A percentile compares a stretch with the other conserved stretches of the same genome.
phyloP scores from a whole-genome alignment of 495 filamentous ascomycete genomes.

The Trichoderma erinaceum region DNA sequence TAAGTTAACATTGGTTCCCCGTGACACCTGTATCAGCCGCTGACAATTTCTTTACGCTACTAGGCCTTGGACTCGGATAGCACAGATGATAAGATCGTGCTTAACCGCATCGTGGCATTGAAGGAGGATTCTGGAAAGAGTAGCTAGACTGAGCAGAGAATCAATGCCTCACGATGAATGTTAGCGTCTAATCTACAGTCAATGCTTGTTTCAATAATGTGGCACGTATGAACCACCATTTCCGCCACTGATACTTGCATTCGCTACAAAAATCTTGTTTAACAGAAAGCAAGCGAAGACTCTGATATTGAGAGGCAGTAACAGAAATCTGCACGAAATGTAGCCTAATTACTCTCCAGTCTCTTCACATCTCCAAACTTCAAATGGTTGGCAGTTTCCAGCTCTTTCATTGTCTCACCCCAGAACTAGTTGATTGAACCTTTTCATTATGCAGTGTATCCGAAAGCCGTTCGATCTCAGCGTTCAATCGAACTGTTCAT shows the following conservation, averaged over 20 bases:
- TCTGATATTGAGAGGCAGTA: no score
- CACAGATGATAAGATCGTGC: slow-evolving; percentile 66
- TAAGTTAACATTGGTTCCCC: slow-evolving; percentile 17
- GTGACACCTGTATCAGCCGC: background rate
- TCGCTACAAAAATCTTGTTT: no score
- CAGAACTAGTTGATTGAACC: slow-evolving; percentile 28
- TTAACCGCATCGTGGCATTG: slow-evolving; percentile 88
- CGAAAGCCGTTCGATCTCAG: background rate
- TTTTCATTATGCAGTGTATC: slow-evolving; percentile 34
- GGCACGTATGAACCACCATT: slow-evolving; percentile 48
- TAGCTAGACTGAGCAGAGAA: background rate
- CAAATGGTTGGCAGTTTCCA: slow-evolving; percentile 16
- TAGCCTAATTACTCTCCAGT: no score
- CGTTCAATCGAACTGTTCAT: background rate
- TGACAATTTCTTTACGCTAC: background rate
- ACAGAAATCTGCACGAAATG: no score
- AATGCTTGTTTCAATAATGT: slow-evolving; percentile 49
- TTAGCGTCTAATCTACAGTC: slow-evolving; percentile 25
- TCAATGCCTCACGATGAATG: no score
- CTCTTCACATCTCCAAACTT: no score
- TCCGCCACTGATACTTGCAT: slow-evolving; percentile 43
- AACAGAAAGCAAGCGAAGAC: no score
- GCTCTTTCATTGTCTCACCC: slow-evolving; percentile 38
- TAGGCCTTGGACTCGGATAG: slow-evolving; percentile 68
- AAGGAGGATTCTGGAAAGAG: slow-evolving; percentile 80